Evolutionary conservation across 2,329 filamentous ascomycete genomes (phyloP).

Genomic region (Paramyrothecium sp.): DNA sequence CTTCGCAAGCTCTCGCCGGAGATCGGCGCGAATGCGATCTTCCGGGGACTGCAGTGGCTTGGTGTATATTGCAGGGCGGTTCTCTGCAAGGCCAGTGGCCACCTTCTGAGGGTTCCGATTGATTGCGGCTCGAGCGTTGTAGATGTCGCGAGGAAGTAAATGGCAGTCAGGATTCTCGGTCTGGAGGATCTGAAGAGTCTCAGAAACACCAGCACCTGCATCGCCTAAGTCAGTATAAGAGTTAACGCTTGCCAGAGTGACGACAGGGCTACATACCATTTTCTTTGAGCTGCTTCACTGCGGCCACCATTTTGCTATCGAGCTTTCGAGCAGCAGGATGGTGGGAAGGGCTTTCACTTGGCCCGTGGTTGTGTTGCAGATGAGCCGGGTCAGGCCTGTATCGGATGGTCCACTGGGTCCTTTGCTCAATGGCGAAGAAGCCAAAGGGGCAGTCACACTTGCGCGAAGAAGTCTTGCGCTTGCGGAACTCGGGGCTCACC

Average conservation of each 20-base stretch:
- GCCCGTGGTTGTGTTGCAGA: slow-evolving; percentile 62
- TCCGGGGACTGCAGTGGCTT: slow-evolving; percentile 63
- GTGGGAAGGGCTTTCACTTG: slow-evolving; percentile 64
- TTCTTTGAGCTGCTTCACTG: slow-evolving; percentile 65
- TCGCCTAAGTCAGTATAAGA: slow-evolving; percentile 30
- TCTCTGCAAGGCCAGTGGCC: slow-evolving; percentile 56
- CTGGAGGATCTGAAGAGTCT: slow-evolving; percentile 66
- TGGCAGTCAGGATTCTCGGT: slow-evolving; percentile 63
- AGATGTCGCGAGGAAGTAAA: slow-evolving; percentile 63
- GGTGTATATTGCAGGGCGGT: slow-evolving; percentile 64
- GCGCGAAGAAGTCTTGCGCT: slow-evolving; percentile 65
- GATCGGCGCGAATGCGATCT: slow-evolving; percentile 61
- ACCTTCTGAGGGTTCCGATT: slow-evolving; percentile 64
- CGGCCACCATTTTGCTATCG: slow-evolving; percentile 66
- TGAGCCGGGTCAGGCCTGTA: slow-evolving; percentile 60
- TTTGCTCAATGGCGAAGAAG: slow-evolving; percentile 68
- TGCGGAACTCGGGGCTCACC: slow-evolving; percentile 62
- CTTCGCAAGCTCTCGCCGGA: slow-evolving; percentile 59
- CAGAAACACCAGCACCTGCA: slow-evolving; percentile 61
- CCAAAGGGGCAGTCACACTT: slow-evolving; percentile 69
- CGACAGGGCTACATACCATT: slow-evolving; percentile 48
- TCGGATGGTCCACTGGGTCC: slow-evolving; percentile 65
- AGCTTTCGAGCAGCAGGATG: slow-evolving; percentile 65
- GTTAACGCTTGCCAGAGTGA: slow-evolving; percentile 9
- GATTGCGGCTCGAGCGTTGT: slow-evolving; percentile 66